Percentiles rank a stretch among this genome's conserved stretches.
phyloP scores from a whole-genome alignment of 202 grass and related monocot species.

The Zizania palustris region DNA sequence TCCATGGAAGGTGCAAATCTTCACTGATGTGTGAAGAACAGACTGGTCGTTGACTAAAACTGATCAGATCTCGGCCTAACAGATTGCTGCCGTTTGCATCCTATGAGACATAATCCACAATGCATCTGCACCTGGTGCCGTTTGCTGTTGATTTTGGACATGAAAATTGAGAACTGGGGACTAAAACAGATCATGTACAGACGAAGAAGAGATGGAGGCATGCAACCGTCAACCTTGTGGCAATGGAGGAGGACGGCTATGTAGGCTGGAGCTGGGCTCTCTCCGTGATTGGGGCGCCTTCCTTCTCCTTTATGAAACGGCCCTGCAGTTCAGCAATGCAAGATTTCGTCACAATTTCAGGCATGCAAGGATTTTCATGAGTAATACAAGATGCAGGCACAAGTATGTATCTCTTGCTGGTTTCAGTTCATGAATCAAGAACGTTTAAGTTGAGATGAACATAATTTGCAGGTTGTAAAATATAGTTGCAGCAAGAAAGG shows the following conservation, averaged over 20 bases:
- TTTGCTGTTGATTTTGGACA: neutral
- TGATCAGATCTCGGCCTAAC: neutral
- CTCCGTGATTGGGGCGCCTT: constrained; percentile 5
- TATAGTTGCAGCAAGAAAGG: neutral
- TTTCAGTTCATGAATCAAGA: neutral
- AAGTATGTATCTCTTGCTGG: neutral
- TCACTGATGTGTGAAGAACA: neutral
- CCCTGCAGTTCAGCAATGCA: constrained; percentile 50
- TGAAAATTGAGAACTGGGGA: neutral
- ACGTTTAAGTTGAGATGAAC: neutral
- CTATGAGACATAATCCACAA: constrained; percentile 27
- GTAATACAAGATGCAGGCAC: too few species aligned
- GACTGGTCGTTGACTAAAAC: neutral
- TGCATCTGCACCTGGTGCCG: constrained; percentile 3
- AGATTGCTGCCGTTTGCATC: constrained; percentile 38
- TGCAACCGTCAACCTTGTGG: neutral
- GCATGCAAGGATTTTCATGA: too few species aligned
- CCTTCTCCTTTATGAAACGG: constrained; percentile 66
- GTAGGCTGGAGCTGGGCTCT: constrained; percentile 25
- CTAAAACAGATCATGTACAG: constrained; percentile 33
- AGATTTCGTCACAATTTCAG: constrained; percentile 23
- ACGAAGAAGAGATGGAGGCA: neutral
- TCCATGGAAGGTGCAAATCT: neutral
- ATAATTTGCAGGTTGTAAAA: too few species aligned
- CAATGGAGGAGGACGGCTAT: neutral